These are phyloP conservation scores for Epichloe hybrida DNA, from an alignment of 2,329 filamentous ascomycete species.

Conservation along the genomic window DNA sequence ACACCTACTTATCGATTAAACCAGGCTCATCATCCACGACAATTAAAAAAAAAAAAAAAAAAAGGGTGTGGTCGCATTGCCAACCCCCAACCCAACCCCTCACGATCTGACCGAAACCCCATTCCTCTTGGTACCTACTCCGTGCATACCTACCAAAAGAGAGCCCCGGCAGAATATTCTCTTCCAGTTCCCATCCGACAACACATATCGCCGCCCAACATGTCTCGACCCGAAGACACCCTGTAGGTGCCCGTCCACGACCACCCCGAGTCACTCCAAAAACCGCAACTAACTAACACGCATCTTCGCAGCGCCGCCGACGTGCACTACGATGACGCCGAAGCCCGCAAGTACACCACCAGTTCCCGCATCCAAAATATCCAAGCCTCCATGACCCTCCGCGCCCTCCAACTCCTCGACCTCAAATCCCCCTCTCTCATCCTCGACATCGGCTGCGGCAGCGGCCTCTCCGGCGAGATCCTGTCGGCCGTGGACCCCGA, in stretches of 20 bases:
- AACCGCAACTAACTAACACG: neutral
- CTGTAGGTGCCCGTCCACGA: slow-evolving; percentile 43
- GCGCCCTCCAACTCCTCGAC: slow-evolving; percentile 82
- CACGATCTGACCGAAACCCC: neutral
- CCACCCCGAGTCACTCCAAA: neutral
- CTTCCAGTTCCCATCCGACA: neutral
- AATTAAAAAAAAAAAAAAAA: neutral
- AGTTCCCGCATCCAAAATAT: slow-evolving; percentile 92
- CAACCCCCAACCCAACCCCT: neutral
- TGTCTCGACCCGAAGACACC: slow-evolving; percentile 95
- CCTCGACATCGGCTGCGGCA: slow-evolving; percentile 93
- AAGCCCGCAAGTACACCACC: slow-evolving; percentile 95
- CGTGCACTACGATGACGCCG: slow-evolving; percentile 91
- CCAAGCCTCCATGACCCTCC: slow-evolving; percentile 85
- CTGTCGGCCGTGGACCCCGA: slow-evolving; percentile 56
- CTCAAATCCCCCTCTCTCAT: slow-evolving; percentile 72
- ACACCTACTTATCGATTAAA: slow-evolving; percentile 8
- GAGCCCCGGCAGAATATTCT: too few species aligned
- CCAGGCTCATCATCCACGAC: neutral
- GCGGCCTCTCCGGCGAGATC: slow-evolving; percentile 87
- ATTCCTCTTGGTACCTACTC: too few species aligned
- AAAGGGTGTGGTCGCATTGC: neutral
- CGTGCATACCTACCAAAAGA: too few species aligned
- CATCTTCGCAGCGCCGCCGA: slow-evolving; percentile 59
- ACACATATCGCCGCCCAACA: slow-evolving; percentile 29